Evolutionary conservation across 75 land plant genomes (phyloP), one percentile per base, ranked within the genome.

Genomic region (Sequoia sempervirens): DNA sequence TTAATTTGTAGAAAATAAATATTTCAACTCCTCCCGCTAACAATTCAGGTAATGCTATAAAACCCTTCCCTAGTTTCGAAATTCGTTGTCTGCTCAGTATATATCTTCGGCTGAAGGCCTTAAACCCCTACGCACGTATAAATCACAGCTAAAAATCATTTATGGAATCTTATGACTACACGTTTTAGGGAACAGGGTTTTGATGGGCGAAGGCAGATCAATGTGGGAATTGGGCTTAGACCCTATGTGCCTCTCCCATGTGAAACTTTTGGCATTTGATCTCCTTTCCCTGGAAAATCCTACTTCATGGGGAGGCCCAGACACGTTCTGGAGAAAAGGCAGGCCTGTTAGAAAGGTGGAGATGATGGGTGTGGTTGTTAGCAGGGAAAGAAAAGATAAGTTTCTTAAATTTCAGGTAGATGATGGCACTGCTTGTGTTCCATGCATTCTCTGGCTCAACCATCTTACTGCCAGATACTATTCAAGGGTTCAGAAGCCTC

Each of bases 341-440:
- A 66, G 61, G 26, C 86, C 79, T 38, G 78, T 93, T 70, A 82
- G 87, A 26, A 90, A 89, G 11, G 90, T 87, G 13, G 96, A 94
- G 85, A 64, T 86, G 30, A 36, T 91, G 58, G 96, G 94, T 50
- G 83, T 84, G 79, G 92, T 94, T 64, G 84, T 84, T 28, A 79
- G 73, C 64, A 88, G 90, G 13, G 90, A 93, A 32, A 90, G 81
- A 34, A 94, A 94, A 81, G 87, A 86, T 72, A 83, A 80, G 58
- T 93, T 90, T 88, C 84, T 93, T 15, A 86, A 85, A 34, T 93
- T 97, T 89, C 70, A 81, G 53, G 72, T 94, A 74, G 99, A 97
- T 86, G 99, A 97, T 84, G 99, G 97, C 54, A 89, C 93, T 53
- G 99, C 92, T 43, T 90, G 91, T 85, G 54, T 95, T 45, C 94